Evolutionary conservation across 257 asterid species (phyloP).

Genomic region (Solanum stenotomum): DNA sequence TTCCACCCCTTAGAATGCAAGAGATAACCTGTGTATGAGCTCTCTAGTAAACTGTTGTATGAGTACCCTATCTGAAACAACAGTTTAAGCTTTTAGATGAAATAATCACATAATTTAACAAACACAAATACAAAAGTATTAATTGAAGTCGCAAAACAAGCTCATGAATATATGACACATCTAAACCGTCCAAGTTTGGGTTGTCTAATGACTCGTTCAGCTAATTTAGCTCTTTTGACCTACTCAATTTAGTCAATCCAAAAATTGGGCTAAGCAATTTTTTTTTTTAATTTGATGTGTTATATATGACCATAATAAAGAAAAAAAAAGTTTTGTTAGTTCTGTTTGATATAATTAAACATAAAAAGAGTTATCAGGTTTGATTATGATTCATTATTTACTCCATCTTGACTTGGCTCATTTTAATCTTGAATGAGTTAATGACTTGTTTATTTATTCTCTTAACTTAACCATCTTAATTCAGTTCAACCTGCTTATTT

Average conservation of each 20-base stretch:
- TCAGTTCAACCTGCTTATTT: not conserved
- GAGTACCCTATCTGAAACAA: slow-evolving; percentile 57
- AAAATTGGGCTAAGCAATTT: not conserved
- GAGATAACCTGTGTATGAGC: slow-evolving; percentile 52
- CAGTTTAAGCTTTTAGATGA: not conserved
- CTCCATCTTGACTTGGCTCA: not conserved
- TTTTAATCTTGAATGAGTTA: not conserved
- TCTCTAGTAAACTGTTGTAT: slow-evolving; percentile 54
- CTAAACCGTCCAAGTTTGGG: not conserved
- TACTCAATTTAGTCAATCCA: not conserved
- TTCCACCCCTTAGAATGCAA: slow-evolving; percentile 54
- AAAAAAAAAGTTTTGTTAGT: not conserved
- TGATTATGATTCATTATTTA: not conserved
- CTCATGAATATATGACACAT: not conserved
- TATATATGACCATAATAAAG: not conserved
- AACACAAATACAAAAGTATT: not conserved
- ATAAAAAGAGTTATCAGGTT: no score
- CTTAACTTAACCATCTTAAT: not conserved
- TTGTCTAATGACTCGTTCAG: not conserved
- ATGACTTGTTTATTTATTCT: not conserved
- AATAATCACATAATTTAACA: not conserved
- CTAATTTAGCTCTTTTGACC: not conserved
- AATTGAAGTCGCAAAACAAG: no score
- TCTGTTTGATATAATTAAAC: no score
- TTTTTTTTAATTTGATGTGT: not conserved